Percentiles rank a stretch among this genome's conserved stretches.
These are phyloP conservation scores for Pseudogymnoascus sp. DNA, from an alignment of 2,329 filamentous ascomycete genomes.

Conservation along the genomic window DNA sequence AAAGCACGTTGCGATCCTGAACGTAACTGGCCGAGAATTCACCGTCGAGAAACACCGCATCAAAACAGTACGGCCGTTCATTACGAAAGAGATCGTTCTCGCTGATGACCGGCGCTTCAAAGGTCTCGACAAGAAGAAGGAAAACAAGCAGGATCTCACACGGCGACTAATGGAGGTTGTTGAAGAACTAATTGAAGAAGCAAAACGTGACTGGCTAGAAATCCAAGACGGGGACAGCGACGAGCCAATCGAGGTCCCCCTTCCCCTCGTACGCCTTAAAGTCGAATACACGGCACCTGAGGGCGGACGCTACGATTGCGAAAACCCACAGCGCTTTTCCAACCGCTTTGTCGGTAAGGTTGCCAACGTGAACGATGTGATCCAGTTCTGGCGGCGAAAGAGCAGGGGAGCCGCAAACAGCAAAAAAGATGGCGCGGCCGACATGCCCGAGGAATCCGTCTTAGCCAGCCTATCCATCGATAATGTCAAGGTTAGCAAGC, in stretches of 20 bases:
- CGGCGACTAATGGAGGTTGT: slow-evolving; percentile 68
- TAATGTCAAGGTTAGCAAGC: slow-evolving; percentile 74
- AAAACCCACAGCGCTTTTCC: slow-evolving; percentile 94
- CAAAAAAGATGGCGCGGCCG: slow-evolving; percentile 41
- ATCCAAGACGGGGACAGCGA: slow-evolving; percentile 59
- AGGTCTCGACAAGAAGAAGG: slow-evolving; percentile 68
- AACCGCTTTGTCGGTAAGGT: slow-evolving; percentile 86
- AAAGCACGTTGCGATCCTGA: slow-evolving; percentile 85
- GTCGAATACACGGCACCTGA: slow-evolving; percentile 85
- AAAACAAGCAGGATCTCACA: slow-evolving; percentile 76
- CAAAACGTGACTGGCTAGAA: slow-evolving; percentile 70
- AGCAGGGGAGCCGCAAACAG: slow-evolving; percentile 37
- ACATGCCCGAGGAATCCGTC: slow-evolving; percentile 56
- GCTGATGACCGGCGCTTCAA: slow-evolving; percentile 69
- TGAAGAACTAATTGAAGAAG: slow-evolving; percentile 79
- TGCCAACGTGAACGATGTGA: slow-evolving; percentile 87
- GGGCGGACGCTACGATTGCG: slow-evolving; percentile 77
- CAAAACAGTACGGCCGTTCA: slow-evolving; percentile 83
- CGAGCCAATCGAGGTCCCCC: slow-evolving; percentile 53
- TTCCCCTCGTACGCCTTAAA: slow-evolving; percentile 80
- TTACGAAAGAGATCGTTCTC: slow-evolving; percentile 74
- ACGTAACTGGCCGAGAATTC: slow-evolving; percentile 75
- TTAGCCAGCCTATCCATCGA: slow-evolving; percentile 58
- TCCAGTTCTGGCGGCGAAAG: slow-evolving; percentile 90
- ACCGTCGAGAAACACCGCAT: slow-evolving; percentile 71